Conservation (phyloP, 345 rosid species). For the Cochlearia excelsa region DNA sequence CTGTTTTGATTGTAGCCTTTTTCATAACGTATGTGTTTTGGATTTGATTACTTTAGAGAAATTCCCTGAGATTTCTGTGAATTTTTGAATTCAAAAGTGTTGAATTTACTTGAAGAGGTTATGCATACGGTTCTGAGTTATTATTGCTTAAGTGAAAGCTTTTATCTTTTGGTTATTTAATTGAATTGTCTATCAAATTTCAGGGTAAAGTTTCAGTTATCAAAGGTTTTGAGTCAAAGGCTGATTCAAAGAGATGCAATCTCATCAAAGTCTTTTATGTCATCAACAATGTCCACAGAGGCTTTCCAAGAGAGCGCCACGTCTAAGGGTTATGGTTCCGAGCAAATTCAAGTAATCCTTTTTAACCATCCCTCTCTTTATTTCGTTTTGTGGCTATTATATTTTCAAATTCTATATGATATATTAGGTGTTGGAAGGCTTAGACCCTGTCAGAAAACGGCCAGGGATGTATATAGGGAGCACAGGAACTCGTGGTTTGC, state of each 20-base stretch:
- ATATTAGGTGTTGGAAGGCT: constrained; percentile 86
- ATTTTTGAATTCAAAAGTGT: not conserved
- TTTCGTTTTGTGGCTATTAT: not conserved
- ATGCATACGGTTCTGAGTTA: not conserved
- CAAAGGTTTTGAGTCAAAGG: constrained; percentile 33
- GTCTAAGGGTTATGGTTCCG: constrained; percentile 71
- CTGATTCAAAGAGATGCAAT: constrained; percentile 40
- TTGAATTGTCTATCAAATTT: constrained; percentile 16
- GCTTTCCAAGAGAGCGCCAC: constrained; percentile 48
- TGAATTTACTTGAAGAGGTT: not conserved
- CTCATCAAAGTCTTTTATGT: constrained; percentile 59
- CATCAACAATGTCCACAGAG: constrained; percentile 56
- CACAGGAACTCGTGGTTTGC: constrained; percentile 98
- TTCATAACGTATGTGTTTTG: too few relatives aligned
- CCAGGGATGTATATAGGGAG: constrained; percentile 99
- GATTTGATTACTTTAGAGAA: not conserved
- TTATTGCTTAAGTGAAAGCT: too few relatives aligned
- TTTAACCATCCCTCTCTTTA: not conserved
- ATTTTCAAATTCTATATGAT: constrained; percentile 1
- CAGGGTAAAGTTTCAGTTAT: constrained; percentile 51
- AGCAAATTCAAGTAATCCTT: constrained; percentile 76
- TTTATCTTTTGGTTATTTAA: not conserved
- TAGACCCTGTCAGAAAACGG: constrained; percentile 95
- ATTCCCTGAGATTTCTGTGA: not conserved
- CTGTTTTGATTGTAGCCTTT: too few relatives aligned